Percentiles rank a stretch among this genome's conserved stretches.
phyloP scores from a whole-genome alignment of 176 grass and related monocot species.

The Luzula sylvatica region DNA sequence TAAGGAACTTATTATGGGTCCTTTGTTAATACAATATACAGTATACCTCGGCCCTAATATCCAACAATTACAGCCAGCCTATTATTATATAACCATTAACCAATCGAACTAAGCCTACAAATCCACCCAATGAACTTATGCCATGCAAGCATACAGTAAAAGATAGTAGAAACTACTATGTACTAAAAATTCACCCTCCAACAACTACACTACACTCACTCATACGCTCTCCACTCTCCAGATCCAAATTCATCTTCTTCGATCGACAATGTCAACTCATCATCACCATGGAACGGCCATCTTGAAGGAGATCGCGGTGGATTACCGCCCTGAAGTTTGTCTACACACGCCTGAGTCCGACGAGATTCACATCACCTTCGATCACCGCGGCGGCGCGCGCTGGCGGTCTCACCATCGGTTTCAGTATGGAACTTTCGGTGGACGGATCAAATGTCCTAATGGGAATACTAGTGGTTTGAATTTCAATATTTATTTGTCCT shows the following conservation, averaged over 20 bases:
- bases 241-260: background rate
- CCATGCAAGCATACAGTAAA: too few relatives aligned
- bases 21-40: too few relatives aligned
- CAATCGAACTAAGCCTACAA: too few relatives aligned
- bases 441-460: conserved; percentile 14
- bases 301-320: conserved; percentile 29
- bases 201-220: too few relatives aligned
- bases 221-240: background rate
- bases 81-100: too few relatives aligned
- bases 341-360: background rate
- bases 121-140: too few relatives aligned
- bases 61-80: too few relatives aligned
- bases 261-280: background rate
- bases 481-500: conserved; percentile 64
- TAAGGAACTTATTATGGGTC: too few relatives aligned
- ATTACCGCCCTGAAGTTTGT: conserved; percentile 38
- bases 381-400: conserved; percentile 40
- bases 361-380: conserved; percentile 50
- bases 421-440: conserved; percentile 27
- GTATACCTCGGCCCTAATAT: too few relatives aligned
- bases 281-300: conserved; percentile 22
- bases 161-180: too few relatives aligned
- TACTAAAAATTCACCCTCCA: background rate
- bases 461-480: conserved; percentile 42
- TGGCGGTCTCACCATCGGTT: conserved; percentile 34